Evolutionary conservation across 805 yeast species (phyloP).

Genomic region (Zygosaccharomyces siamensis): DNA sequence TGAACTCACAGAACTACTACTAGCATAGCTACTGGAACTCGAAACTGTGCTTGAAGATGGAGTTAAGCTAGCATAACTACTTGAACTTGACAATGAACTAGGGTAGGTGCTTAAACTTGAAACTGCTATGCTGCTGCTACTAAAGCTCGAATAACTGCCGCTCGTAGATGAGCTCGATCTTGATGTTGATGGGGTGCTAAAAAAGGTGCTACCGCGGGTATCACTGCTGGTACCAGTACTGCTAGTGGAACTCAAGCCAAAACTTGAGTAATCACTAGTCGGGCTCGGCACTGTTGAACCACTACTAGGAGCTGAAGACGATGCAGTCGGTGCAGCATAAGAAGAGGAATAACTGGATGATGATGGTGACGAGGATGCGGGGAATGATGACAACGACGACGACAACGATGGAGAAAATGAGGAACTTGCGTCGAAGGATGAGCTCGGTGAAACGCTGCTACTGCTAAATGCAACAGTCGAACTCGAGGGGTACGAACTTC

Average conservation of each 20-base stretch:
- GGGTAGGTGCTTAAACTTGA: background rate
- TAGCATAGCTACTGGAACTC: slow-evolving; percentile 2
- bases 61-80: background rate
- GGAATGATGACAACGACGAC: slow-evolving; percentile 6
- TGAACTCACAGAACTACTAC: background rate
- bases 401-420: slow-evolving; percentile 7
- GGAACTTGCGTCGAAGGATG: slow-evolving; percentile 10
- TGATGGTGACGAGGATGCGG: slow-evolving; percentile 7
- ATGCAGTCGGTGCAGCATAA: background rate
- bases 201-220: background rate
- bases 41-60: slow-evolving; percentile 3
- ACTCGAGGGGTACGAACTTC: slow-evolving; percentile 9
- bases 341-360: background rate
- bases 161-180: background rate
- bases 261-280: slow-evolving; percentile 1
- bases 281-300: background rate
- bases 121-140: background rate
- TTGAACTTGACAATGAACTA: background rate
- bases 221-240: background rate
- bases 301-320: background rate
- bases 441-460: slow-evolving; percentile 1
- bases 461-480: background rate
- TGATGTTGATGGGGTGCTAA: slow-evolving; percentile 1
- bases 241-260: background rate
- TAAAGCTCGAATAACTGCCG: slow-evolving; percentile 1